Percentiles rank a stretch among this genome's conserved stretches.
Evolutionary conservation across 345 rosid genomes (phyloP).

Genomic region (Capsella bursapastoris): DNA sequence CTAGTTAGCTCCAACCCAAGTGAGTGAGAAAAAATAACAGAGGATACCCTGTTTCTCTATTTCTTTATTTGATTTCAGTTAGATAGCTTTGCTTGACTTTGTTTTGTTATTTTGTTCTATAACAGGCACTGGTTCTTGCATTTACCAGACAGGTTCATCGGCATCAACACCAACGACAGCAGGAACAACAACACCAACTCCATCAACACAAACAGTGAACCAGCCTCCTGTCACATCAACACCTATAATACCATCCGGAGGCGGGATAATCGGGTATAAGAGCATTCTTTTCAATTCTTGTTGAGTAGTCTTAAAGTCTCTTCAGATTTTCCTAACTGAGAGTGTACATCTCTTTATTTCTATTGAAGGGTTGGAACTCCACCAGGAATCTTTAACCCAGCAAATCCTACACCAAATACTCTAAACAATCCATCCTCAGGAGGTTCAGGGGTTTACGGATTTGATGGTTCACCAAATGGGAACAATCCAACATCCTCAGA

Average conservation of each 20-base stretch:
- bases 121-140: conserved; percentile 83
- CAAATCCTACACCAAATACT: conserved; percentile 40
- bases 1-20: conserved; percentile 77
- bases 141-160: conserved; percentile 63
- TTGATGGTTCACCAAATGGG: conserved; percentile 44
- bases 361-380: conserved; percentile 47
- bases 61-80: neutral
- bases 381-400: conserved; percentile 41
- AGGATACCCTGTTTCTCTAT: conserved; percentile 6
- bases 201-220: conserved; percentile 43
- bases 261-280: conserved; percentile 55
- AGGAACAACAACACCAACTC: conserved; percentile 49
- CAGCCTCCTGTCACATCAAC: conserved; percentile 51
- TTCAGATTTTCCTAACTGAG: conserved; percentile 5
- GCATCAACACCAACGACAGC: conserved; percentile 48
- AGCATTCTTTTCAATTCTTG: conserved; percentile 16
- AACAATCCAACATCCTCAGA: conserved; percentile 42
- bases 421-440: conserved; percentile 39
- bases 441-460: conserved; percentile 38
- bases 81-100: neutral
- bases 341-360: neutral
- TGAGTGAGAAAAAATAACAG: conserved; percentile 47
- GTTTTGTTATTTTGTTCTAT: conserved; percentile 29
- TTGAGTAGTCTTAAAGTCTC: neutral
- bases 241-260: conserved; percentile 51